Conservation (phyloP, 2,329 filamentous ascomycete genomes). For the Colletotrichum lentis region DNA sequence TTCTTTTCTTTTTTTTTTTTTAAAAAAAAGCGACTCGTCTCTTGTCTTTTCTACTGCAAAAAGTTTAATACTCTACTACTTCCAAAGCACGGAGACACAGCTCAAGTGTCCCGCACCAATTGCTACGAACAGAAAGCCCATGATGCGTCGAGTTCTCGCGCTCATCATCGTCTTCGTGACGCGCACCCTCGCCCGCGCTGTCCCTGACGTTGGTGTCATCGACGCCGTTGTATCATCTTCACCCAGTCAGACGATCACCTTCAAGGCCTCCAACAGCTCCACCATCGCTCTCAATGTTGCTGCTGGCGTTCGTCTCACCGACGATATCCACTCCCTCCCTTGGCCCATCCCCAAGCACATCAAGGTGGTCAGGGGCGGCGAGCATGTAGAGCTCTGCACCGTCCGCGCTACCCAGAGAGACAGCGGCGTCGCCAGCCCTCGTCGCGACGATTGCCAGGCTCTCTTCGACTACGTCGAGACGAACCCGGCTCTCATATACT, state of each 20-base stretch:
- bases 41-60: neutral
- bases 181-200: neutral
- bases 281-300: conserved; percentile 14
- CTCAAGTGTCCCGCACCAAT: neutral
- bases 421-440: conserved; percentile 3
- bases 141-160: conserved; percentile 21
- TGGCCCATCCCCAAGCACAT: conserved; percentile 6
- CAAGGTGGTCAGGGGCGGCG: neutral
- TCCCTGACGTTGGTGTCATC: neutral
- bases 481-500: conserved; percentile 9
- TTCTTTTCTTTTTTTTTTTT: too few species aligned
- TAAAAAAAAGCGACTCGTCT: neutral
- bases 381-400: conserved; percentile 21
- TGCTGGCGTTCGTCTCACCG: conserved; percentile 9
- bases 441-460: conserved; percentile 29
- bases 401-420: conserved; percentile 6
- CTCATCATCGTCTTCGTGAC: conserved; percentile 9
- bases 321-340: neutral
- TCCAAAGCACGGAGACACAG: too few species aligned
- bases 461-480: conserved; percentile 18
- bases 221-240: neutral
- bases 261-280: conserved; percentile 29
- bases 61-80: neutral
- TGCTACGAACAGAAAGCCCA: neutral
- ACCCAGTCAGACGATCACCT: conserved; percentile 2